Evolutionary conservation across 495 filamentous ascomycete species (phyloP).

Genomic region (Staphylotrichum longicolle): DNA sequence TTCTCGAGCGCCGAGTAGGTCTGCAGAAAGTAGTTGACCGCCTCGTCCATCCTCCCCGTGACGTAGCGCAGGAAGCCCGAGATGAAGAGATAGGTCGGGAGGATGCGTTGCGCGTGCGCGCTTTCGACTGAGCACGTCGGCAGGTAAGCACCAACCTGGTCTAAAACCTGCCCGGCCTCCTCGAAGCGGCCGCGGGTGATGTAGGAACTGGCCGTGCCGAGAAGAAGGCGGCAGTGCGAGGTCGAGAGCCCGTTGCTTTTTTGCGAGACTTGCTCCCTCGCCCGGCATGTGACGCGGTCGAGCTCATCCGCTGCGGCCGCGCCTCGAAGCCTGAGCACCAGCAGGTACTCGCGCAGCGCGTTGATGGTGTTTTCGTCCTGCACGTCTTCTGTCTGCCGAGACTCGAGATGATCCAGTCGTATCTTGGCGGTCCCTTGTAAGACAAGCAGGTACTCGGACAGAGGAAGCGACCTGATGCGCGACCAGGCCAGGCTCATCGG

Average conservation of each 20-base stretch:
- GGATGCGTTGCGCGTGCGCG: not conserved
- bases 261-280: not conserved
- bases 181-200: constrained; percentile 15
- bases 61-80: constrained; percentile 13
- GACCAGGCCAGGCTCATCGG: constrained; percentile 22
- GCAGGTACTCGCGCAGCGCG: constrained; percentile 21
- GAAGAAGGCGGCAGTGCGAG: constrained; percentile 21
- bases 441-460: constrained; percentile 12
- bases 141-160: constrained; percentile 6
- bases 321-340: constrained; percentile 16
- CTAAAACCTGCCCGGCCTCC: constrained; percentile 15
- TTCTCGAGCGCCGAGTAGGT: constrained; percentile 14
- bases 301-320: constrained; percentile 13
- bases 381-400: constrained; percentile 2
- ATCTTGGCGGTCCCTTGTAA: constrained; percentile 19
- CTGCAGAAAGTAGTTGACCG: constrained; percentile 17
- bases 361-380: constrained; percentile 14
- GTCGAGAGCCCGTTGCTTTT: not conserved
- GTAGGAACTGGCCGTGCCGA: constrained; percentile 17
- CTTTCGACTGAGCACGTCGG: not conserved
- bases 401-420: constrained; percentile 22
- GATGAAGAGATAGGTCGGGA: constrained; percentile 15
- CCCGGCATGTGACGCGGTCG: constrained; percentile 13
- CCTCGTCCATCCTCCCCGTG: constrained; percentile 11
- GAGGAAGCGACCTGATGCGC: constrained; percentile 16